Base-by-base conservation (phyloP, 345 rosid species). In the Geranium rotundifolium region DNA sequence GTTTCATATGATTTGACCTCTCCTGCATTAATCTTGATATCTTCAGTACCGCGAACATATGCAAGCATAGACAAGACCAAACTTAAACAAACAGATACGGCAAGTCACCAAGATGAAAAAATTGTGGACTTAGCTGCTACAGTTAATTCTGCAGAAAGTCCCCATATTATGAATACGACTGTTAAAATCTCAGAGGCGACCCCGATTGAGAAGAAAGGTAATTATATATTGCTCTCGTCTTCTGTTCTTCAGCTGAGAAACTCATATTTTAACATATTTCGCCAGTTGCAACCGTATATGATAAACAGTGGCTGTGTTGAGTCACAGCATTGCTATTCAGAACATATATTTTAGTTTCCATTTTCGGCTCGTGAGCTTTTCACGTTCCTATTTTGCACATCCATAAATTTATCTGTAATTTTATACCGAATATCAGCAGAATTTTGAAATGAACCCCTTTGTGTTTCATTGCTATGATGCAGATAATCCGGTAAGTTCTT, bases 1-100 rank as follows among this genome's bases (percentile, higher is more conserved):
- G 75, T 61, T 20, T 62, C 65, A 68, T 65, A 56, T 50, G 46
- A 61, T 10, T 65, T 59, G 50, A 59, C 69, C 2, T 54, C n/a
- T 17, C 65, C 66, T 58, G 17, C 46, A 56, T 63, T 54, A 57
- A 64, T 18, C 58, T 39, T 55, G 19, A 50, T 62, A 18, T 27
- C 62, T 46, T 54, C 64, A 14, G 69, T 68, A 19, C 63, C 69
- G 4, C 63, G 64, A 41, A 63, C 63, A 29, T 61, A 39, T 18
- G 55, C 54, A 55, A 65, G 49, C 54, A 65, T 63, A 65, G 71
- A 71, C 31, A 30, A 54, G 60, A 19, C 58, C 62, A 46, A 46
- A 14, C 12, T 46, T 46, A 46, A 1, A 9, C 12, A 46, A 7
- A 46, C 8, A 46, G 52, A 14, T 14, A 46, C 16, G 52, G 52